Percentiles rank a stretch among this genome's conserved stretches.
Evolutionary conservation across 441 rosid genomes (phyloP).

Genomic region (Hypseocharis bilobata): DNA sequence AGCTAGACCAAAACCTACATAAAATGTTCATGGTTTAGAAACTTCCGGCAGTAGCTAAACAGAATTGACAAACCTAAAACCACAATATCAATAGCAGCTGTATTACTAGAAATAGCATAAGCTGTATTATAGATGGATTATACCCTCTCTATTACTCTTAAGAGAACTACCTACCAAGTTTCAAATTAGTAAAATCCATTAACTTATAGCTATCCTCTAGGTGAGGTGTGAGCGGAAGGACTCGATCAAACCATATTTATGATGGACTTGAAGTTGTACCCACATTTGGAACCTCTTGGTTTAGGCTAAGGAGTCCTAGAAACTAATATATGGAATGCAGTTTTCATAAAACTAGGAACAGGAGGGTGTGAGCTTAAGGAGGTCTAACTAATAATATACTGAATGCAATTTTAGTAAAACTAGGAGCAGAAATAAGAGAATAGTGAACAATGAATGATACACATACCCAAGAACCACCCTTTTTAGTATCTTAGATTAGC

Average conservation of each 20-base stretch:
- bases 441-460: too few species aligned
- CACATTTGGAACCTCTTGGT: background rate
- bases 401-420: background rate
- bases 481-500: background rate
- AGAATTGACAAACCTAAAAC: too few species aligned
- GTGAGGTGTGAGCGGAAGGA: background rate
- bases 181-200: background rate
- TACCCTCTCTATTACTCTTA: background rate
- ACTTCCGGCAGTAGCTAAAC: too few species aligned
- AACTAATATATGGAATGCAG: background rate
- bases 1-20: slow-evolving; percentile 77
- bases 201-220: background rate
- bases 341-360: background rate
- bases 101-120: too few species aligned
- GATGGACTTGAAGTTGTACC: background rate
- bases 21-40: slow-evolving; percentile 15
- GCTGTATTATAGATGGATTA: background rate
- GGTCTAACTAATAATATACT: too few species aligned
- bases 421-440: background rate
- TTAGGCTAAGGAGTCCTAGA: background rate
- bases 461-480: background rate
- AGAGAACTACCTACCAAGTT: background rate
- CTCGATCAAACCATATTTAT: too few species aligned
- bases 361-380: too few species aligned
- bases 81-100: too few species aligned